Evolutionary conservation across 1,139 yeast species (phyloP).

Genomic region (Yamadazyma mexicana): DNA sequence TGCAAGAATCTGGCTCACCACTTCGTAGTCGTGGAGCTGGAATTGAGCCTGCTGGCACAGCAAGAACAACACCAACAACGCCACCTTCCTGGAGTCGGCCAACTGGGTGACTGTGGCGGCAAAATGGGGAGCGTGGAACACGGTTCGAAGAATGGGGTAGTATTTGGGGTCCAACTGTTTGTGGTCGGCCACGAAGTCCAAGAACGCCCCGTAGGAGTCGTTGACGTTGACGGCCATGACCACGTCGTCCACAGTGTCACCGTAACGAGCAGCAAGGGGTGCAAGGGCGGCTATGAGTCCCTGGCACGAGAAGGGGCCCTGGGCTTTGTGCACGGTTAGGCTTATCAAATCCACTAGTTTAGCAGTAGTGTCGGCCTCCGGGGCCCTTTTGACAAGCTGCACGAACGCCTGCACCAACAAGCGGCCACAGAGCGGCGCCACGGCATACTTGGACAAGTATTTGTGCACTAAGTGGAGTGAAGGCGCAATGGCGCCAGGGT

Average conservation of each 20-base stretch:
- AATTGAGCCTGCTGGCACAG: constrained; percentile 10
- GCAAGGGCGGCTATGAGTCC: constrained; percentile 11
- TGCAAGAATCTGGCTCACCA: constrained; percentile 24
- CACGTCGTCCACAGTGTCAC: constrained; percentile 9
- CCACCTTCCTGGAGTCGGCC: constrained; percentile 9
- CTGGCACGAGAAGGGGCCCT: constrained; percentile 5
- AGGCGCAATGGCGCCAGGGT: background rate
- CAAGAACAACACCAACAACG: constrained; percentile 22
- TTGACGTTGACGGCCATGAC: constrained; percentile 21
- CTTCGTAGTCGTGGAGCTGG: constrained; percentile 19
- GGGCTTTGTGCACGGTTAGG: background rate
- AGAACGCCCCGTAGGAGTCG: constrained; percentile 19
- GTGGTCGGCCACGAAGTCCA: constrained; percentile 5
- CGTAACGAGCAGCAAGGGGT: constrained; percentile 1
- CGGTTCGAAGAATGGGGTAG: background rate
- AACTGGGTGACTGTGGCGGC: background rate
- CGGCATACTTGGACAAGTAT: background rate
- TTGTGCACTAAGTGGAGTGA: background rate
- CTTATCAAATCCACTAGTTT: background rate
- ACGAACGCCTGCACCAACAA: constrained; percentile 4
- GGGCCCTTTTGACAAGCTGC: background rate
- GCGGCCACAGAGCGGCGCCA: constrained; percentile 2
- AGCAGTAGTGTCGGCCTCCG: background rate
- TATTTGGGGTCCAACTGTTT: background rate
- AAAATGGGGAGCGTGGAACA: background rate